Evolutionary conservation across 1,139 yeast species (phyloP).

Genomic region (Suhomyces panamericanus): DNA sequence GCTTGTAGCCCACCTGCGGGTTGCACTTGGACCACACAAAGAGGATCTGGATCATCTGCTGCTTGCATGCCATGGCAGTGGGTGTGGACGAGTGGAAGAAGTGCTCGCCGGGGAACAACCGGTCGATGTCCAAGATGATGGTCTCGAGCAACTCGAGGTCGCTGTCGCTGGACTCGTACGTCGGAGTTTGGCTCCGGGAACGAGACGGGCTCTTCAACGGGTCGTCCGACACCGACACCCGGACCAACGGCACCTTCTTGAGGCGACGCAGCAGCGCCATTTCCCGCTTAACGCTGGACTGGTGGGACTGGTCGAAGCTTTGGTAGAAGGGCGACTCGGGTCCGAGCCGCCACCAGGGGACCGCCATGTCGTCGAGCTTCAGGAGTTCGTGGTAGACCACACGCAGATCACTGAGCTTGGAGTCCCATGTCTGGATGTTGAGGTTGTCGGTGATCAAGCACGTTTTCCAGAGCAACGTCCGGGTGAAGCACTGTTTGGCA

Average conservation of each 20-base stretch:
- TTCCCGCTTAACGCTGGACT: constrained; percentile 6
- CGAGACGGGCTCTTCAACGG: constrained; percentile 11
- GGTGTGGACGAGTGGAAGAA: constrained; percentile 39
- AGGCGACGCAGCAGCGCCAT: constrained; percentile 3
- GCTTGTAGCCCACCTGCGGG: constrained; percentile 58
- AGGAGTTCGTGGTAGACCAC: constrained; percentile 40
- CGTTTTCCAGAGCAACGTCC: constrained; percentile 43
- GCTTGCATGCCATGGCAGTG: constrained; percentile 29
- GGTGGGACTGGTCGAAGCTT: constrained; percentile 14
- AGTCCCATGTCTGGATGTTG: constrained; percentile 38
- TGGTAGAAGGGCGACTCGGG: constrained; percentile 33
- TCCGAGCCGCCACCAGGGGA: constrained; percentile 43
- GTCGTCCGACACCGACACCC: constrained; percentile 11
- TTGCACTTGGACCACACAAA: constrained; percentile 57
- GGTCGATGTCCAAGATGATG: constrained; percentile 63
- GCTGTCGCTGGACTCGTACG: constrained; percentile 9
- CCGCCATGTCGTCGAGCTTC: constrained; percentile 32
- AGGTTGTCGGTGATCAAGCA: constrained; percentile 41
- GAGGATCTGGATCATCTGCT: constrained; percentile 51
- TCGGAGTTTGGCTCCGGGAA: constrained; percentile 8
- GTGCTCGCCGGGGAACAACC: constrained; percentile 62
- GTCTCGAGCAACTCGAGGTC: constrained; percentile 34
- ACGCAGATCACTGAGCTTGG: constrained; percentile 31
- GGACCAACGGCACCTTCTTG: constrained; percentile 7
- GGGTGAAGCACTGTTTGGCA: constrained; percentile 23